Conservation (phyloP, 2,329 filamentous ascomycete species). For the Setomelanomma holmii region DNA sequence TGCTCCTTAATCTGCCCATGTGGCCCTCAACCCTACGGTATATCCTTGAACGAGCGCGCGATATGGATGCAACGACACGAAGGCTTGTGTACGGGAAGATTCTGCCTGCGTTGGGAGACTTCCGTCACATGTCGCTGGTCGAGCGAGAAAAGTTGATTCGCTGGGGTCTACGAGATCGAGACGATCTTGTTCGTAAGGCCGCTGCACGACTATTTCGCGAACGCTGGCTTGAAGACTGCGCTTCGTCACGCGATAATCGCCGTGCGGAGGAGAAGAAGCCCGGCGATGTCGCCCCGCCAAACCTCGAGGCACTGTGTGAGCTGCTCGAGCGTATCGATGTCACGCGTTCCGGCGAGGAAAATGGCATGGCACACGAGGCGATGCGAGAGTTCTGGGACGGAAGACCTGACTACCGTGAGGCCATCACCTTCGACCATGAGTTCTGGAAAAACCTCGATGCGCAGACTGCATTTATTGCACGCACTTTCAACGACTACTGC, state of each 20-base stretch:
- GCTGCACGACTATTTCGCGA: conserved; percentile 89
- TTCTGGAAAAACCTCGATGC: conserved; percentile 85
- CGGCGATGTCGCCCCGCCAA: conserved; percentile 53
- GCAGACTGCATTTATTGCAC: conserved; percentile 86
- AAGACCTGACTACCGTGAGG: conserved; percentile 80
- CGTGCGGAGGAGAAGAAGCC: conserved; percentile 62
- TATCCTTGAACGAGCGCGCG: conserved; percentile 87
- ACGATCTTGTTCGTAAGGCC: conserved; percentile 92
- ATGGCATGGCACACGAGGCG: conserved; percentile 88
- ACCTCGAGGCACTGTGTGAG: conserved; percentile 83
- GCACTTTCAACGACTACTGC: conserved; percentile 95
- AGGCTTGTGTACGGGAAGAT: conserved; percentile 86
- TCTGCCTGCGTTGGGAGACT: conserved; percentile 88
- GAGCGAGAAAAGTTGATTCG: conserved; percentile 95
- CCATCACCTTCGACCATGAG: conserved; percentile 72
- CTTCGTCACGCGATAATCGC: conserved; percentile 68
- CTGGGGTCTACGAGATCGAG: conserved; percentile 92
- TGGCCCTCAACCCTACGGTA: conserved; percentile 82
- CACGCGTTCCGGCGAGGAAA: conserved; percentile 86
- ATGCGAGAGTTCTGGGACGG: conserved; percentile 98
- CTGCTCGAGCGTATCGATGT: conserved; percentile 93
- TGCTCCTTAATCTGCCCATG: conserved; percentile 90
- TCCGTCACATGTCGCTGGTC: conserved; percentile 87
- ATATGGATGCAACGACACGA: conserved; percentile 83
- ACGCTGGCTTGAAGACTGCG: conserved; percentile 97